Evolutionary conservation across 2,329 filamentous ascomycete species (phyloP).

Genomic region (Capronia americana): DNA sequence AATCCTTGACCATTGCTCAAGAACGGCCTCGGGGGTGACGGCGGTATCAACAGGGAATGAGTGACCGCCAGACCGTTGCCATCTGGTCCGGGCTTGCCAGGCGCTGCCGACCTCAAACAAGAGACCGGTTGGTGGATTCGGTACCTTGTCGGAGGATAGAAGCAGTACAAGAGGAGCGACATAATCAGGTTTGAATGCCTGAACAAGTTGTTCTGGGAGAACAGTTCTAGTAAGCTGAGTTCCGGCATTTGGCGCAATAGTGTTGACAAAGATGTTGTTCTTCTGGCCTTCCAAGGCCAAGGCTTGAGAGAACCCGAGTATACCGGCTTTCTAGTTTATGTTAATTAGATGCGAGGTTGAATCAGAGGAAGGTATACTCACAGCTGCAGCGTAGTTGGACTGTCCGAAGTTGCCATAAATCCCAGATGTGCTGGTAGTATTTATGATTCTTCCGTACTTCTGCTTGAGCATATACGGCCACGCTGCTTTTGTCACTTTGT

Average conservation of each 20-base stretch:
- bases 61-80: too few species aligned
- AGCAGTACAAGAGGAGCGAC: slow-evolving; percentile 90
- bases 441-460: slow-evolving; percentile 95
- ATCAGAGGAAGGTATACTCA: slow-evolving; percentile 51
- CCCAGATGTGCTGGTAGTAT: slow-evolving; percentile 94
- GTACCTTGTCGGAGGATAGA: slow-evolving; percentile 80
- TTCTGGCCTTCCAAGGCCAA: slow-evolving; percentile 90
- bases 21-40: slow-evolving; percentile 4
- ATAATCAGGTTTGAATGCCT: slow-evolving; percentile 89
- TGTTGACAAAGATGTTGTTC: slow-evolving; percentile 98
- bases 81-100: slow-evolving; percentile 78
- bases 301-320: slow-evolving; percentile 90
- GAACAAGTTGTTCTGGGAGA: slow-evolving; percentile 98
- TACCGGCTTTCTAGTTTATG: slow-evolving; percentile 75
- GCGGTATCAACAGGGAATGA: background rate
- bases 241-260: slow-evolving; percentile 94
- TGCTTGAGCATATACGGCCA: slow-evolving; percentile 98
- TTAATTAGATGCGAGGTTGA: slow-evolving; percentile 22
- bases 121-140: slow-evolving; percentile 79
- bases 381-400: slow-evolving; percentile 90
- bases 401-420: slow-evolving; percentile 99
- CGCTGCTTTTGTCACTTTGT: slow-evolving; percentile 94
- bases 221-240: slow-evolving; percentile 85
- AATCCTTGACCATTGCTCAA: background rate
- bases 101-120: slow-evolving; percentile 94